Conservation (phyloP, 768 basidiomycete species). For the Mycena latifolia region DNA sequence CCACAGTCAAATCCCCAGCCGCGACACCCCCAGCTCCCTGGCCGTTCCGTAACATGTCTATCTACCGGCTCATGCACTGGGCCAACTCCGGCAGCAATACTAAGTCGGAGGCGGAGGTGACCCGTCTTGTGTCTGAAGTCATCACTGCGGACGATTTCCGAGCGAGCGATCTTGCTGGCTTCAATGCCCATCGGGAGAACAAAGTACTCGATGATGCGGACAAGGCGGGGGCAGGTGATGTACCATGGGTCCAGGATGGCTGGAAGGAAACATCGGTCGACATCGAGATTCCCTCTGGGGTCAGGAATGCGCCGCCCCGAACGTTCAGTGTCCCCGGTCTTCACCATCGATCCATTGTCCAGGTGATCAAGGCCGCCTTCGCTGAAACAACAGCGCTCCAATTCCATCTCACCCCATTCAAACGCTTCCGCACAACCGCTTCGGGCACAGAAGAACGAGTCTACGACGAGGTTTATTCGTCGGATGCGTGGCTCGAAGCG, state of each 20-base stretch:
- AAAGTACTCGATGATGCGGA: conserved; percentile 2
- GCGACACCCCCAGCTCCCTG: background rate
- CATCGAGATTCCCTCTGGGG: conserved; percentile 3
- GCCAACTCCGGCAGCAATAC: conserved; percentile 12
- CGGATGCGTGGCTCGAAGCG: conserved; percentile 39
- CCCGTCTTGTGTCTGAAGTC: conserved; percentile 2
- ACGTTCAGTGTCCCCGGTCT: conserved; percentile 43
- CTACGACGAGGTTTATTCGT: conserved; percentile 41
- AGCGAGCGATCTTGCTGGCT: conserved; percentile 4
- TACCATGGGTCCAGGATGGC: conserved; percentile 1
- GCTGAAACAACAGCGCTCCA: conserved; percentile 10
- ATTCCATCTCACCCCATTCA: conserved; percentile 44
- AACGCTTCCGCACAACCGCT: conserved; percentile 33
- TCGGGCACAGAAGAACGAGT: conserved; percentile 34
- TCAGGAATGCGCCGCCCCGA: background rate
- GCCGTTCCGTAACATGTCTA: conserved; percentile 8
- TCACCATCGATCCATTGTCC: conserved; percentile 39
- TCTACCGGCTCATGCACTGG: conserved; percentile 17
- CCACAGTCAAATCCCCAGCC: background rate
- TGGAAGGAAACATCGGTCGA: conserved; percentile 5
- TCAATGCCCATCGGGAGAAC: conserved; percentile 38
- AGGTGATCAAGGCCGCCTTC: conserved; percentile 41
- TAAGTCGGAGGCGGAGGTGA: conserved; percentile 12
- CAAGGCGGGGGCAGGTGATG: conserved; percentile 2
- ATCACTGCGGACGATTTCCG: conserved; percentile 11